phyloP scores from a whole-genome alignment of 2,329 filamentous ascomycete species.

The Pyrenophora teres region DNA sequence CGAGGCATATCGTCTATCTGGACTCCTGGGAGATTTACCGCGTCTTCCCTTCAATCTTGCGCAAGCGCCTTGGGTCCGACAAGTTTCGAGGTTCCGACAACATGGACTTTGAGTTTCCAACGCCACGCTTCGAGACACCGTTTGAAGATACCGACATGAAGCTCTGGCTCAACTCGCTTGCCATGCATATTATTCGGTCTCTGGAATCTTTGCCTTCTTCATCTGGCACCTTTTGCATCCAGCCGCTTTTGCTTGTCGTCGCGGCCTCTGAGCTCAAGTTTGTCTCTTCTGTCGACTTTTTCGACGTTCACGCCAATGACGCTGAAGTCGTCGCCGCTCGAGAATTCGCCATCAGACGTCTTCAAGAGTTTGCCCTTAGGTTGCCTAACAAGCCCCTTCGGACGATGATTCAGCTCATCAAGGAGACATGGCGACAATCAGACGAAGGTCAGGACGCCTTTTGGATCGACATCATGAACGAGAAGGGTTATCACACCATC shows the following conservation, averaged over 20 bases:
- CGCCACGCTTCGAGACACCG: conserved; percentile 39
- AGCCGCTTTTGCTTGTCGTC: conserved; percentile 59
- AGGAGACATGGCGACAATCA: conserved; percentile 59
- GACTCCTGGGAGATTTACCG: conserved; percentile 60
- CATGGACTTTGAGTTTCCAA: conserved; percentile 39
- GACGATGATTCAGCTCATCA: conserved; percentile 56
- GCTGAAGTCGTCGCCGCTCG: conserved; percentile 52
- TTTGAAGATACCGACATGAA: conserved; percentile 43
- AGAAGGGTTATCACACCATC: conserved; percentile 62
- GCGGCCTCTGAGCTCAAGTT: conserved; percentile 58
- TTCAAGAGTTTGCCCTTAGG: conserved; percentile 52
- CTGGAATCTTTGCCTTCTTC: conserved; percentile 57
- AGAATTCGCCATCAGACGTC: conserved; percentile 55
- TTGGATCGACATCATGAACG: conserved; percentile 63
- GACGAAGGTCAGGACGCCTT: conserved; percentile 57
- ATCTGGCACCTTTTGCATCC: conserved; percentile 59
- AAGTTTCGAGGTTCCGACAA: conserved; percentile 27
- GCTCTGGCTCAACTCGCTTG: conserved; percentile 57
- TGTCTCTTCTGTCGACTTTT: conserved; percentile 46
- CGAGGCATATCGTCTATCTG: conserved; percentile 58
- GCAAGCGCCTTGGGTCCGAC: conserved; percentile 48
- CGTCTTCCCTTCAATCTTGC: conserved; percentile 58
- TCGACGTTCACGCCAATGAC: conserved; percentile 51
- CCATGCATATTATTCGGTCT: conserved; percentile 56
- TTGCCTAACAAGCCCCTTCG: conserved; percentile 59